Evolutionary conservation across 2,329 filamentous ascomycete genomes (phyloP), one percentile per base, ranked within the genome.

Genomic region (Calcarisporium arbuscula): DNA sequence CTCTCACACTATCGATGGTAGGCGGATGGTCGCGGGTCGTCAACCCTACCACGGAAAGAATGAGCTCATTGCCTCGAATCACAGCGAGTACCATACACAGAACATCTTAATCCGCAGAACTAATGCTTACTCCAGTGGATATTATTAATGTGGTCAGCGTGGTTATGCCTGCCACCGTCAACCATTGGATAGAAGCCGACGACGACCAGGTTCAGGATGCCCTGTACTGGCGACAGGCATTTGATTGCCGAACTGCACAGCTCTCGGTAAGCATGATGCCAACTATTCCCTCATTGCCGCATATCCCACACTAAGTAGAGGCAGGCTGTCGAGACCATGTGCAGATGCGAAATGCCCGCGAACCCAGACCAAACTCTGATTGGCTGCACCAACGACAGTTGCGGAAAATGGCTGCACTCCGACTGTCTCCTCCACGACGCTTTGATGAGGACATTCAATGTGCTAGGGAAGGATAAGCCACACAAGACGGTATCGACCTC

Each of bases 131-230:
- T n/a, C n/a, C 28, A 76, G 73, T 86, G 80, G 80, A 84, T 38
- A 73, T 87, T 27, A 82, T 87, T 54, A 82, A 85, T 42, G 82
- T 82, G 5, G 71, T 79, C 50, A 79, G 78, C 34, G 78, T 86
- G 12, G 77, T 80, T n/a, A 72, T 72, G 18, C 62, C 62, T 28
- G 73, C 81, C 2, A 62, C 66, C 5, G 75, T 86, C 14, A 72
- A 74, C 38, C 72, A 82, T 46, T 85, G 82, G 78, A 71, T 77
- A 26, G 83, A 88, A 47, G 63, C 74, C 18, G 74, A 82, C 40
- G 80, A 86, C 38, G 74, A 79, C 12, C 73, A 80, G 45, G 65
- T 75, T 1, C 70, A 76, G 38, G 62, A 68, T 38, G 70, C 67
- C 11, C 57, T 80, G 5, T 82, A 80, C 49, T 82, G 77, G 76